Conservation (phyloP, 1,284 basidiomycete species). For the Heterobasidion annosum region DNA sequence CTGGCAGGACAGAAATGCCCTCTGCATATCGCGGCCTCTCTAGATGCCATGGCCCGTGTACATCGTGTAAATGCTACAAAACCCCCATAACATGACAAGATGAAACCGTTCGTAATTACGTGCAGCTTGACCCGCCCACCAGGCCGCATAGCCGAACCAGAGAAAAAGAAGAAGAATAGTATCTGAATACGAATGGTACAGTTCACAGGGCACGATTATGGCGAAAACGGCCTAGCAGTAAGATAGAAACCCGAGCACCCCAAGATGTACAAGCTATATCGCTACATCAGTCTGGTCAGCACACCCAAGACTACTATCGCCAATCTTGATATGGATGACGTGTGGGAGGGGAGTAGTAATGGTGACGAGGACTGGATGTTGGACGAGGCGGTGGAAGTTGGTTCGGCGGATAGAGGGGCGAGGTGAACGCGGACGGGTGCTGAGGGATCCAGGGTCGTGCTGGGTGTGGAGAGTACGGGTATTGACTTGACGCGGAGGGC, state of each 20-base stretch:
- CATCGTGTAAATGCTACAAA: too few relatives aligned
- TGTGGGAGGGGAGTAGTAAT: neutral
- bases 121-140: too few relatives aligned
- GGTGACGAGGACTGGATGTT: neutral
- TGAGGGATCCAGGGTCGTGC: neutral
- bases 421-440: neutral
- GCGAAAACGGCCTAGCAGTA: neutral
- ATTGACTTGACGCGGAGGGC: conserved; percentile 3
- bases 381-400: neutral
- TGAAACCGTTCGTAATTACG: too few relatives aligned
- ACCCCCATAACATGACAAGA: too few relatives aligned
- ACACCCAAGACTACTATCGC: neutral
- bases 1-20: too few relatives aligned
- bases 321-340: neutral
- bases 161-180: too few relatives aligned
- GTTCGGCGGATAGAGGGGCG: neutral
- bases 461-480: neutral
- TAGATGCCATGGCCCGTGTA: too few relatives aligned
- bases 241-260: neutral
- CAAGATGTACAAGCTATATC: neutral
- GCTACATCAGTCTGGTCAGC: neutral
- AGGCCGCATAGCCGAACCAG: too few relatives aligned
- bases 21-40: too few relatives aligned
- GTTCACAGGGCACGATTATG: too few relatives aligned
- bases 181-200: too few relatives aligned